Evolutionary conservation across 208 protist genomes (phyloP).

Genomic region (Polymyxa betae): DNA sequence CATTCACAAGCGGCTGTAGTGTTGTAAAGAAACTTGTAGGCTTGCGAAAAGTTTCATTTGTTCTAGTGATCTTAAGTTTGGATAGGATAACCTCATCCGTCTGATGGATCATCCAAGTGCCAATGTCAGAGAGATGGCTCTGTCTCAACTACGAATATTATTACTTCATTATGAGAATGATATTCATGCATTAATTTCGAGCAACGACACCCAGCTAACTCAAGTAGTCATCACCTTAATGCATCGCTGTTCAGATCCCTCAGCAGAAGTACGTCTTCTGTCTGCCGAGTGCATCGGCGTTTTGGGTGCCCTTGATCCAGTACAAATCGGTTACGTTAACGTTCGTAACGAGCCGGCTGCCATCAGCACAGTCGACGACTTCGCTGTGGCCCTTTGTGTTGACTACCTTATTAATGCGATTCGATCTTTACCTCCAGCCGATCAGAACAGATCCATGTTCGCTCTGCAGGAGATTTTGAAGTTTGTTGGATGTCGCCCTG

Average conservation of each 20-base stretch:
- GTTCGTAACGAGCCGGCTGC: background rate
- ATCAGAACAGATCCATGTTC: slow-evolving; percentile 21
- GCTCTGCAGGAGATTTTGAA: slow-evolving; percentile 9
- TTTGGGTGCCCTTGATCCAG: slow-evolving; percentile 27
- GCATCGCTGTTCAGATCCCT: slow-evolving; percentile 29
- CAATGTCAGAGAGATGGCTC: slow-evolving; percentile 39
- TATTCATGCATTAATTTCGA: background rate
- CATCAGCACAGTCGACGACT: background rate
- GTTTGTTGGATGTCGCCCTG: background rate
- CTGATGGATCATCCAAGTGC: slow-evolving; percentile 13
- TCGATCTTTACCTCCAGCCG: background rate
- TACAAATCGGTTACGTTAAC: background rate
- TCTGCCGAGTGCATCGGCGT: slow-evolving; percentile 9
- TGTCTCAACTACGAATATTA: background rate
- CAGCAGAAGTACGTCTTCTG: background rate
- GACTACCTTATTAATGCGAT: slow-evolving; percentile 38
- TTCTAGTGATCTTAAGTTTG: background rate
- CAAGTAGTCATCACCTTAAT: background rate
- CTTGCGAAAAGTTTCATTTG: background rate
- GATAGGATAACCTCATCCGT: background rate
- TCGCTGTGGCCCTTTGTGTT: slow-evolving; percentile 2
- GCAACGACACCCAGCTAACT: background rate
- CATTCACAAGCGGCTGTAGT: background rate
- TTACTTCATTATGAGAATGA: background rate
- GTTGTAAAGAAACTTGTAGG: background rate